Base-by-base conservation (phyloP, 2,329 filamentous ascomycete genomes). In the Paecilomyces variotii region DNA sequence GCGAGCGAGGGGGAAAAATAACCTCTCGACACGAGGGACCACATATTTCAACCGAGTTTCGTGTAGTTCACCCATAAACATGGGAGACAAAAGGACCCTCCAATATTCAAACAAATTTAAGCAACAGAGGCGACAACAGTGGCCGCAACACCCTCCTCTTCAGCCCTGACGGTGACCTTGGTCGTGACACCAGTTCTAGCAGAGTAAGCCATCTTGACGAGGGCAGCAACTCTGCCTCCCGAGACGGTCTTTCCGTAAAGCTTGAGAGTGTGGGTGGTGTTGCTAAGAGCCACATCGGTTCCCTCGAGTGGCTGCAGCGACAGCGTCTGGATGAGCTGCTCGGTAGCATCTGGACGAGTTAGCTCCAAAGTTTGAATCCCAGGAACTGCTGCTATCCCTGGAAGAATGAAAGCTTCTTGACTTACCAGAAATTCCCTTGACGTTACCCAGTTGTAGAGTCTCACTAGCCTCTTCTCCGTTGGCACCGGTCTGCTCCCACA, bases 401-500 rank as follows among this genome's bases (percentile, higher is more conserved):
- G 7, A 12, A 45, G 35, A 45, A 32, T 32, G 11, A 19, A 54
- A 27, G 26, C 26, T 25, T 51, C 53, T 25, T 10, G 60, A 81
- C 87, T 69, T 85, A 95, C 91, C 91, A 71, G 89, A 84, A 76
- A 99, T 95, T 70, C 89, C 91, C 86, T 95, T 96, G 70, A 94
- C 86, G 66, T 88, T 88, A 68, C 87, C 87, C 64, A 97, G 81
- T 76, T 93, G 91, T 72, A 96, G 79, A 39, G 93, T 99, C 79
- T 97, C 94, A 63, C 90, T 89, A 3, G 89, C 89, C 72, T 96
- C 90, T 70, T 96, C 91, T 56, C 92, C 91, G 28, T 89, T 81
- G n/a, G 90, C 89, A 56, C 90, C 91, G 56, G 93, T 86, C 75
- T 96, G 90, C 74, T 96, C 91, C 93, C 93, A 99, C 54, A 97